Evolutionary conservation across 1,139 yeast species (phyloP).

Genomic region (Taphrina wiesneri): DNA sequence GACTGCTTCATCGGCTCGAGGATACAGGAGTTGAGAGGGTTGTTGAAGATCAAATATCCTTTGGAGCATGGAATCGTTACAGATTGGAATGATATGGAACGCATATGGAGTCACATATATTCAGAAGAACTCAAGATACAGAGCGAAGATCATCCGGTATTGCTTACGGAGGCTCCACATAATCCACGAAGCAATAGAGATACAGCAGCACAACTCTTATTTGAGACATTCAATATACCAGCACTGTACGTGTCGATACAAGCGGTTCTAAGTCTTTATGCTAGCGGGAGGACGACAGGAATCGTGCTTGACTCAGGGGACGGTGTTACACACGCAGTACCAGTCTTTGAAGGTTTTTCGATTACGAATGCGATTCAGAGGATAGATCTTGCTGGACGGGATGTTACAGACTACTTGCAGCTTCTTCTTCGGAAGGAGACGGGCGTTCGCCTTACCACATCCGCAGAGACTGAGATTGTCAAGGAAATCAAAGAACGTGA

Average conservation of each 20-base stretch:
- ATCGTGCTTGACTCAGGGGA: slow-evolving; percentile 88
- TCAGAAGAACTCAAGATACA: slow-evolving; percentile 61
- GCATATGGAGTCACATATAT: slow-evolving; percentile 67
- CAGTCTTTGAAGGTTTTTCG: slow-evolving; percentile 86
- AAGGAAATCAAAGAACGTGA: slow-evolving; percentile 72
- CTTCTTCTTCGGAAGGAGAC: slow-evolving; percentile 56
- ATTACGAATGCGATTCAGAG: slow-evolving; percentile 71
- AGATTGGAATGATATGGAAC: slow-evolving; percentile 86
- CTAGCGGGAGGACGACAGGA: slow-evolving; percentile 89
- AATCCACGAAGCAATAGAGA: slow-evolving; percentile 74
- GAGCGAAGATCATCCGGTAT: slow-evolving; percentile 71
- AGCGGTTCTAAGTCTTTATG: slow-evolving; percentile 80
- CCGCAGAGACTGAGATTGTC: slow-evolving; percentile 81
- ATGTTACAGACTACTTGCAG: slow-evolving; percentile 74
- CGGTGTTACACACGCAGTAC: slow-evolving; percentile 85
- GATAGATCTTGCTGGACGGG: slow-evolving; percentile 83
- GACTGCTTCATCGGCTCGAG: slow-evolving; percentile 68
- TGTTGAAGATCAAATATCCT: slow-evolving; percentile 69
- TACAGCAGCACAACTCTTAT: slow-evolving; percentile 70
- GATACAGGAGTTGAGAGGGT: slow-evolving; percentile 76
- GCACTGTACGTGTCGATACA: slow-evolving; percentile 81
- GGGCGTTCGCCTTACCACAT: slow-evolving; percentile 63
- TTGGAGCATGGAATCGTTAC: slow-evolving; percentile 77
- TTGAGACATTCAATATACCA: slow-evolving; percentile 84
- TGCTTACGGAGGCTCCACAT: slow-evolving; percentile 86